Evolutionary conservation across 768 basidiomycete species (phyloP), one percentile per base, ranked within the genome.

Genomic region (Mycena galericulata): DNA sequence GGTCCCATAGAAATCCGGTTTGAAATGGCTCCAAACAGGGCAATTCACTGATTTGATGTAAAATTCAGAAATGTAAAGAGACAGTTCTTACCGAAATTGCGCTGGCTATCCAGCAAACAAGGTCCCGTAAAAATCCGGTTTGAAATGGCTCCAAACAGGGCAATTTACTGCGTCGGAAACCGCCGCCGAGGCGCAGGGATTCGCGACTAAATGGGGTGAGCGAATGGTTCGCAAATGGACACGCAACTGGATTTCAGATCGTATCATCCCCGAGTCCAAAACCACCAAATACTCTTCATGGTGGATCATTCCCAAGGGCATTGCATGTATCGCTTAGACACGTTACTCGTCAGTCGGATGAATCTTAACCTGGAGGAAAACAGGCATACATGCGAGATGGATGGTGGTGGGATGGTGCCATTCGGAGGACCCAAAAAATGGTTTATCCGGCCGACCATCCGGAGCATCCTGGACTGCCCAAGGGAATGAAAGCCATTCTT

Each of bases 401-500:
- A 10, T 75, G 74, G 74, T 75, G 30, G 50, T 24, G 62, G 46
- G 29, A 65, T 18, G 62, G 50, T 46, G 45, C 56, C 4, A 18
- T 34, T 20, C 34, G 51, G 30, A 30, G 68, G 11, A 22, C 26
- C 2, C 72, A 75, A 36, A 43, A 62, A 62, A 79, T 79, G 78
- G 59, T 68, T 8, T 80, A 74, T 56, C 73, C 73, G 2, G 36
- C 54, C 4, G 32, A 75, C 51, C 76, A 80, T 56, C 76, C 74
- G n/a, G 61, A 70, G 36, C 57, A 40, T 59, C 70, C 65, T 20
- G 32, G 68, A 0, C 20, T 65, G 43, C 77, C 77, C 3, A 82
- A 82, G 47, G 81, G 81, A 2, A 82, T 82, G 72, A 70, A 74
- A 43, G 50, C 46, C 3, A 62, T 80, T n/a, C 72, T 80, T 4